These are phyloP conservation scores for Fraxinus cuspidata DNA, from an alignment of 257 asterid species.

Conservation along the genomic window DNA sequence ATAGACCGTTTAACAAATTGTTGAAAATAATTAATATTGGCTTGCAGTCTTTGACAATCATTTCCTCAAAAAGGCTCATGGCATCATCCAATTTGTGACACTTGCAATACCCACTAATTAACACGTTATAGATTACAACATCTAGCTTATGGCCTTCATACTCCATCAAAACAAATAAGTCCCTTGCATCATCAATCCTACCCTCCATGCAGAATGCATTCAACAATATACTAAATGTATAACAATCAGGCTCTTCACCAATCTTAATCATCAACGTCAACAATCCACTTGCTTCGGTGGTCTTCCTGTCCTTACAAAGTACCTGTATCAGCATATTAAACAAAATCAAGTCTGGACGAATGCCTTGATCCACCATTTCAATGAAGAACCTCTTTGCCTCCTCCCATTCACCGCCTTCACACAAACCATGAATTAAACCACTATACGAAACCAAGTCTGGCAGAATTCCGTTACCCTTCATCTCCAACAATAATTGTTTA, in stretches of 20 bases:
- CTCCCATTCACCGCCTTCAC: conserved; percentile 50
- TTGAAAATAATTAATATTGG: conserved; percentile 57
- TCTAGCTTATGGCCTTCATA: conserved; percentile 47
- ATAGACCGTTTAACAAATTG: conserved; percentile 52
- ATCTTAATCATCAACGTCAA: conserved; percentile 57
- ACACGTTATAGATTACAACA: conserved; percentile 39
- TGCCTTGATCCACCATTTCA: conserved; percentile 64
- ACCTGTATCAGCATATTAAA: conserved; percentile 47
- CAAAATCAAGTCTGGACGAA: conserved; percentile 58
- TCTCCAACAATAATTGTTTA: conserved; percentile 48
- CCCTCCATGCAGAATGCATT: conserved; percentile 60
- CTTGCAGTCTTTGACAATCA: conserved; percentile 44
- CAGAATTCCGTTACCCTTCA: conserved; percentile 52
- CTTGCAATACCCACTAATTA: conserved; percentile 31
- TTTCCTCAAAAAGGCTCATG: conserved; percentile 46
- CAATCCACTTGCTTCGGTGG: conserved; percentile 54
- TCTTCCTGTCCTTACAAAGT: conserved; percentile 42
- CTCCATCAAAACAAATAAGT: conserved; percentile 54
- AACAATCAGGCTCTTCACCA: conserved; percentile 61
- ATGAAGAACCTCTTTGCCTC: conserved; percentile 50
- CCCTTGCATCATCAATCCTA: conserved; percentile 49
- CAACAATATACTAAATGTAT: conserved; percentile 58
- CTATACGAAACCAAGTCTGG: conserved; percentile 57
- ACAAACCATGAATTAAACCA: conserved; percentile 55
- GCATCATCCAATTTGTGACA: conserved; percentile 48